Evolutionary conservation across 2,329 filamentous ascomycete genomes (phyloP), one percentile per base, ranked within the genome.

Genomic region (Cryphonectria parasitica): DNA sequence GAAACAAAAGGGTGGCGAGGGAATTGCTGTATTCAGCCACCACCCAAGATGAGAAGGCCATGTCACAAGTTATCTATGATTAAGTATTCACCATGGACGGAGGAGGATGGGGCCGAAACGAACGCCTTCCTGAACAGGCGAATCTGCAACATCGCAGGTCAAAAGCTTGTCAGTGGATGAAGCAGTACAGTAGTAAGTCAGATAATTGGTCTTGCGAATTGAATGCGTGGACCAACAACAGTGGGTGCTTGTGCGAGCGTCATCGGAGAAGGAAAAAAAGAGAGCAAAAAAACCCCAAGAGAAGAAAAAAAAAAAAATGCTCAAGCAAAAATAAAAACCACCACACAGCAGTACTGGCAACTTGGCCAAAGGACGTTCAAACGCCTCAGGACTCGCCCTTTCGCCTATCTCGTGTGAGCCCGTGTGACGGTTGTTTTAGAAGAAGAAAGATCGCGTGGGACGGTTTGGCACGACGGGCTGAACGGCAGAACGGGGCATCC

Each of bases 91-190:
- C 5, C 54, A 13, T 43, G 41, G 22, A 3, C 45, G 45, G 45
- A 49, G 54, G 54, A 34, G 54, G 54, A 58, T 45, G 61, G 61
- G 39, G 41, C 41, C 62, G 62, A n/a, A 15, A 31, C 43, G 41
- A 45, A 64, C 62, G 13, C 62, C 62, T 64, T 64, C 62, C 62
- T n/a, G 62, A 64, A 64, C 43, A 45, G 62, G 62, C 41, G 28
- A 31, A 52, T 28, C 19, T 19, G 43, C 62, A 49, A 64, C 19
- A 52, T 52, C 25, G 62, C 43, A 49, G 45, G 45, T 34, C 41
- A 64, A 28, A 22, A 28, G 11, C n/a, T 34, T 41, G 19, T 17
- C 11, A 56, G 11, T 15, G 52, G 52, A 2, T 17, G 52, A 56
- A 28, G 52, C 25, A 10, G 45, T 7, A 3, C n/a, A 19, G 45